Evolutionary conservation across 805 yeast species (phyloP).

Genomic region (Candida pini): DNA sequence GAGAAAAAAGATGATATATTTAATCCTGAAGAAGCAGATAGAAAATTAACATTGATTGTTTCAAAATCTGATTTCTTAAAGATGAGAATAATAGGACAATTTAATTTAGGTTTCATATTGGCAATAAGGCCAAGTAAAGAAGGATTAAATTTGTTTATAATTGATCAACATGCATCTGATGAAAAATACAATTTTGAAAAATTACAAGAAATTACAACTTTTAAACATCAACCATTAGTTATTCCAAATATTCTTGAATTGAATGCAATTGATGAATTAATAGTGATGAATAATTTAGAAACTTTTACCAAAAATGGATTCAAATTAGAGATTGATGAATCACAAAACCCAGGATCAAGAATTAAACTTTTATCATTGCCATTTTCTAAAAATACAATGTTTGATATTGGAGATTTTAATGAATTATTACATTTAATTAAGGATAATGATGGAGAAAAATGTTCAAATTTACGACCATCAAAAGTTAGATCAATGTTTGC

Average conservation of each 20-base stretch:
- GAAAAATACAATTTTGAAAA: conserved; percentile 89
- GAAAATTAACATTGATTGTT: conserved; percentile 52
- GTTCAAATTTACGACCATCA: conserved; percentile 49
- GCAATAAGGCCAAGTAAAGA: conserved; percentile 45
- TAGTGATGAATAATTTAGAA: conserved; percentile 53
- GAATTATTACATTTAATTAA: conserved; percentile 69
- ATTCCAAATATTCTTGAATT: conserved; percentile 53
- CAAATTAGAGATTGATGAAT: conserved; percentile 44
- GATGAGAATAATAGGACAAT: conserved; percentile 88
- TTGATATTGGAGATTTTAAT: conserved; percentile 63
- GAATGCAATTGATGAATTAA: conserved; percentile 72
- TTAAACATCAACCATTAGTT: conserved; percentile 69
- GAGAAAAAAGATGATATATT: conserved; percentile 36
- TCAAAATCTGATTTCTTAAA: conserved; percentile 63
- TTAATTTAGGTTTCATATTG: conserved; percentile 90
- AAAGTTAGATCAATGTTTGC: conserved; percentile 85
- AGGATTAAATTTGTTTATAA: conserved; percentile 61
- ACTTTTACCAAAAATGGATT: conserved; percentile 77
- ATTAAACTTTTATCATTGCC: conserved; percentile 63
- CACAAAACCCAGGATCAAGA: conserved; percentile 49
- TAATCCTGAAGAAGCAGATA: conserved; percentile 49
- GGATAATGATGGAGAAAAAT: conserved; percentile 44
- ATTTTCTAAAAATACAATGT: conserved; percentile 59
- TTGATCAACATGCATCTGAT: conserved; percentile 98
- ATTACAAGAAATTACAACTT: conserved; percentile 47